A percentile compares a stretch with the other conserved stretches of the same genome.
Conservation (phyloP, 345 rosid species). For the Zanthoxylum bungeanum region DNA sequence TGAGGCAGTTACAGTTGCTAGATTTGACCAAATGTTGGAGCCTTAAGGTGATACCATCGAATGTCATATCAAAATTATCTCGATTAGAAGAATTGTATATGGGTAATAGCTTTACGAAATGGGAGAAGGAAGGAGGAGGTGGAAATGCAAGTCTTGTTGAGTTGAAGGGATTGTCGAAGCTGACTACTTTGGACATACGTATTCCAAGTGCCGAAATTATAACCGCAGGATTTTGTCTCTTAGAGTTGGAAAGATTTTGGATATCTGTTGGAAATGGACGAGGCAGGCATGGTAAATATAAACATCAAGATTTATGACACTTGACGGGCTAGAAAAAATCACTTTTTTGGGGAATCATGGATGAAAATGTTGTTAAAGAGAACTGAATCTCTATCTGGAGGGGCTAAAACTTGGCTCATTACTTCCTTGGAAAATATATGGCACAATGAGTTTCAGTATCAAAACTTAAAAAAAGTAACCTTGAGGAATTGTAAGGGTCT, state of each 20-base stretch:
- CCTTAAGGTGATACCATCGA: conserved; percentile 19
- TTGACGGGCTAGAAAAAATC: background rate
- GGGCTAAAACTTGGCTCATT: too few relatives aligned
- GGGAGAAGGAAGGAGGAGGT: conserved; percentile 17
- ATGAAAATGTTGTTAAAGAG: conserved; percentile 4
- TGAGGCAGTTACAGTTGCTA: conserved; percentile 12
- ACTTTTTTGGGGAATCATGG: background rate
- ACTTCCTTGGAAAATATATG: too few relatives aligned
- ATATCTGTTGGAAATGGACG: background rate
- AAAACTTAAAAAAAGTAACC: too few relatives aligned
- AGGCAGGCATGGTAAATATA: background rate
- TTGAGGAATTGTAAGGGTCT: conserved; percentile 8
- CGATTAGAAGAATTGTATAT: conserved; percentile 24
- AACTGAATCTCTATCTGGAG: conserved; percentile 16
- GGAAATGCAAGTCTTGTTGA: conserved; percentile 24
- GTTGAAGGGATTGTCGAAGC: conserved; percentile 11
- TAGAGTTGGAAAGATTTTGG: background rate
- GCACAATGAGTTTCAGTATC: too few relatives aligned
- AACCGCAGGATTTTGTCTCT: conserved; percentile 5
- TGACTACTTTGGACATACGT: conserved; percentile 5
- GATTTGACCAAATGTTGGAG: conserved; percentile 13
- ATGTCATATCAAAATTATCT: conserved; percentile 12
- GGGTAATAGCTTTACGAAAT: conserved; percentile 4
- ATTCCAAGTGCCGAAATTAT: conserved; percentile 10
- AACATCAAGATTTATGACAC: background rate